Conservation (phyloP, 805 yeast genomes). For the Ogataea degrootiae region DNA sequence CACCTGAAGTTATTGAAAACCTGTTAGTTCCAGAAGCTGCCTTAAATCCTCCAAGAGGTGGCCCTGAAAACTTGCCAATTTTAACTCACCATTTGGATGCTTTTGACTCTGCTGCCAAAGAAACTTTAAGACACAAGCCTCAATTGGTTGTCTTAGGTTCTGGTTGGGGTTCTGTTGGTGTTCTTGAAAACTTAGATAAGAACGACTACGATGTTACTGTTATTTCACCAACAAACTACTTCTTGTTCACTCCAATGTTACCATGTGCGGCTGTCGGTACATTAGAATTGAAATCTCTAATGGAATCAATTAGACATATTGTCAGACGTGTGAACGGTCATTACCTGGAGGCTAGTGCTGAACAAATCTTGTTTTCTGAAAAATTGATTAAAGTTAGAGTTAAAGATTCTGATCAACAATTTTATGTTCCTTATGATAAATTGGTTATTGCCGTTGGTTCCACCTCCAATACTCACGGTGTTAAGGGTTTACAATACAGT, state of each 20-base stretch:
- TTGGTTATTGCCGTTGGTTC: conserved; percentile 68
- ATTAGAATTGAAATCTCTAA: conserved; percentile 56
- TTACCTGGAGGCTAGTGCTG: conserved; percentile 59
- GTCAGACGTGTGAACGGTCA: conserved; percentile 52
- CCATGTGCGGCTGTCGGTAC: conserved; percentile 73
- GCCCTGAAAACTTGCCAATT: conserved; percentile 68
- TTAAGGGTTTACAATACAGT: conserved; percentile 60
- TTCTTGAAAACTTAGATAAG: conserved; percentile 46
- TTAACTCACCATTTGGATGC: conserved; percentile 53
- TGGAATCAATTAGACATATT: conserved; percentile 59
- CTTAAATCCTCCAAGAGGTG: conserved; percentile 53
- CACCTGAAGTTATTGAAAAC: conserved; percentile 36
- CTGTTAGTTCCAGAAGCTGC: conserved; percentile 50
- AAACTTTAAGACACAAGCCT: conserved; percentile 43
- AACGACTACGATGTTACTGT: conserved; percentile 62
- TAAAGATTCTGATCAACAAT: conserved; percentile 39
- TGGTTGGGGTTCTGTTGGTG: conserved; percentile 69
- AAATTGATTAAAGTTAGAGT: conserved; percentile 54
- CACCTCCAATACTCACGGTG: conserved; percentile 65
- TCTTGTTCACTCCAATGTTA: conserved; percentile 63
- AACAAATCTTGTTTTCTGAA: conserved; percentile 50
- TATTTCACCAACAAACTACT: conserved; percentile 64
- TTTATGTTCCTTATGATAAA: conserved; percentile 69
- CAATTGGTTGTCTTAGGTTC: conserved; percentile 59
- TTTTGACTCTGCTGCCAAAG: conserved; percentile 46